Evolutionary conservation across 306 rosid species (phyloP).

Genomic region (Phaseolus lunatus): DNA sequence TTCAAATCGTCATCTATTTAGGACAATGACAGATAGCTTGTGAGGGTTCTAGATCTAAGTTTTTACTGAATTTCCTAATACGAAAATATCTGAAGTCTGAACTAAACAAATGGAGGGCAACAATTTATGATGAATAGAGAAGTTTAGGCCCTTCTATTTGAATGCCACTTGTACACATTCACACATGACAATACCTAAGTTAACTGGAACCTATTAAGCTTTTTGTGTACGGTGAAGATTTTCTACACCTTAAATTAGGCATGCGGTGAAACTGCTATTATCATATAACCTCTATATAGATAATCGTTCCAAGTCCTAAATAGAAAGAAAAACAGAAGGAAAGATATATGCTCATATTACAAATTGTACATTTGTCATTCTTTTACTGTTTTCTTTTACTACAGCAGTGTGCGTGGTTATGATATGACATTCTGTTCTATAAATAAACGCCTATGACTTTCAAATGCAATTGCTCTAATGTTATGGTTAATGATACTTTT

Average conservation of each 20-base stretch:
- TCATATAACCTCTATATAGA: not conserved
- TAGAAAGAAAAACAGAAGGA: not conserved
- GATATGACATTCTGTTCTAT: not conserved
- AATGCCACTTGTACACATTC: not conserved
- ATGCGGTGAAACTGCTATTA: conserved; percentile 8
- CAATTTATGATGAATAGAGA: not conserved
- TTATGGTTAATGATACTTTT: conserved; percentile 9
- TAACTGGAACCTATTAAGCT: not conserved
- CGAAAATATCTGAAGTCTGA: not conserved
- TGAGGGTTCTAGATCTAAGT: not conserved
- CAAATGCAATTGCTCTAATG: not conserved
- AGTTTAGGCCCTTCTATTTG: not conserved
- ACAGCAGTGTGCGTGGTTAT: not conserved
- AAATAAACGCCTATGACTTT: not conserved
- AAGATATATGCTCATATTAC: not conserved
- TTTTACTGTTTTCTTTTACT: not conserved
- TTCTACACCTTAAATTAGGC: conserved; percentile 18
- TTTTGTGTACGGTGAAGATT: not conserved
- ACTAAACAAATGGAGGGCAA: not conserved
- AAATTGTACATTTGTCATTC: not conserved
- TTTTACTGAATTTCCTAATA: conserved; percentile 7
- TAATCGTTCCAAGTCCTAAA: not conserved
- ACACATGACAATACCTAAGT: not conserved
- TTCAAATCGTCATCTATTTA: not conserved
- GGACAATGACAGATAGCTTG: not conserved